These are phyloP conservation scores for Pseudocercospora musae DNA, from an alignment of 2,329 filamentous ascomycete genomes.

Conservation along the genomic window DNA sequence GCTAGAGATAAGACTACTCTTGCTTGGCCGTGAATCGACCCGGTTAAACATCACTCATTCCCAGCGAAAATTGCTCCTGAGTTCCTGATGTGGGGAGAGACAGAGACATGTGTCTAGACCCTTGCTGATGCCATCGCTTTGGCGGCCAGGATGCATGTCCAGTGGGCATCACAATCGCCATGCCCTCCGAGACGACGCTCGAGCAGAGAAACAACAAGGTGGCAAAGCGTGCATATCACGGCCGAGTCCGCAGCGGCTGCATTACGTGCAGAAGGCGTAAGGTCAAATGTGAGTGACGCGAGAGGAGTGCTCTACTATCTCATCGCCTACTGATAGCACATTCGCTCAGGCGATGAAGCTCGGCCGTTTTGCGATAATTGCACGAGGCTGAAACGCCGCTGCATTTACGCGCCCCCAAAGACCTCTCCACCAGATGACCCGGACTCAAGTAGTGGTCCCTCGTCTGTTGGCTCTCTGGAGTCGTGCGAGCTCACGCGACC, in stretches of 20 bases:
- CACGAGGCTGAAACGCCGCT: not conserved
- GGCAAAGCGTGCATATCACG: not conserved
- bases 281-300: not conserved
- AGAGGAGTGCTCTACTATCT: not conserved
- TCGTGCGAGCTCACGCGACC: not conserved
- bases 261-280: not conserved
- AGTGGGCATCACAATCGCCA: not conserved
- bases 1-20: not conserved
- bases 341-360: not conserved
- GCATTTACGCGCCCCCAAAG: not conserved
- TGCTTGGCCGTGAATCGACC: not conserved
- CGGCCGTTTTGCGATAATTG: not conserved
- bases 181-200: not conserved
- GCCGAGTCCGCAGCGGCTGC: not conserved
- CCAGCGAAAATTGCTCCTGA: not conserved
- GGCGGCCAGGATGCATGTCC: not conserved
- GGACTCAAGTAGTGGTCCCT: not conserved
- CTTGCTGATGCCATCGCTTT: not conserved
- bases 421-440: not conserved
- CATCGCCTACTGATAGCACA: too few relatives aligned
- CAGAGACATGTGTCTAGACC: not conserved
- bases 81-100: not conserved
- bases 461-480: not conserved
- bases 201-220: not conserved
- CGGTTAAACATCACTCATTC: not conserved